Percentiles rank a stretch among this genome's conserved stretches.
Conservation (phyloP, 257 asterid species). For the Ocimum tenuiflorum region DNA sequence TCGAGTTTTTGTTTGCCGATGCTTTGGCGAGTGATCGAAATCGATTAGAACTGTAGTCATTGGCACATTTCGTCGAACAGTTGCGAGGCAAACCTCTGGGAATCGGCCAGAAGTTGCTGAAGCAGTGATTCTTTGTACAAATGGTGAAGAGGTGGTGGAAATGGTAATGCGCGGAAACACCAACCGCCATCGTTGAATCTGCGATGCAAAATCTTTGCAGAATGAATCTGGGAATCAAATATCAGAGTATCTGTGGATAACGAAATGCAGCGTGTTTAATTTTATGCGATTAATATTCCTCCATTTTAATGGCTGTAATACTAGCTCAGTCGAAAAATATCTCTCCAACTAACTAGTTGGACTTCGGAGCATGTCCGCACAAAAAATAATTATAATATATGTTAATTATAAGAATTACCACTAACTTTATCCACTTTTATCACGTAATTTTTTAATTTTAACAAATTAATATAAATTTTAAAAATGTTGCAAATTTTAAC, state of each 20-base stretch:
- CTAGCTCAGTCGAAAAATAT: slow-evolving; percentile 7
- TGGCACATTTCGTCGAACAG: slow-evolving; percentile 17
- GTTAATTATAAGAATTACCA: no score
- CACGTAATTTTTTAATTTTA: no score
- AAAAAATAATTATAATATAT: no score
- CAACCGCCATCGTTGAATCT: slow-evolving; percentile 20
- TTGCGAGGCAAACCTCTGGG: slow-evolving; percentile 11
- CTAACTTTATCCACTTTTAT: no score
- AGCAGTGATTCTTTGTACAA: not conserved
- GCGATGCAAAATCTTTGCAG: not conserved
- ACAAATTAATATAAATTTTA: no score
- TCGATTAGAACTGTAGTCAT: slow-evolving; percentile 25
- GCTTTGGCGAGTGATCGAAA: slow-evolving; percentile 27
- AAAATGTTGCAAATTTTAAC: no score
- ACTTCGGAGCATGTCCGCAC: no score
- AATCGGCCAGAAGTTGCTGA: not conserved
- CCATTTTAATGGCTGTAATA: slow-evolving; percentile 19
- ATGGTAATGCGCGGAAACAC: slow-evolving; percentile 15
- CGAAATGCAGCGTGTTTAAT: not conserved
- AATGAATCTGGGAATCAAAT: not conserved
- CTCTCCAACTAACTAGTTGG: no score
- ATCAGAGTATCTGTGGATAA: not conserved
- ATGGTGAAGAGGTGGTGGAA: slow-evolving; percentile 15
- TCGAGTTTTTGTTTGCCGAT: slow-evolving; percentile 28
- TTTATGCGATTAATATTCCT: not conserved